phyloP scores from a whole-genome alignment of 768 basidiomycete species.

The Chalciporus piperatus region DNA sequence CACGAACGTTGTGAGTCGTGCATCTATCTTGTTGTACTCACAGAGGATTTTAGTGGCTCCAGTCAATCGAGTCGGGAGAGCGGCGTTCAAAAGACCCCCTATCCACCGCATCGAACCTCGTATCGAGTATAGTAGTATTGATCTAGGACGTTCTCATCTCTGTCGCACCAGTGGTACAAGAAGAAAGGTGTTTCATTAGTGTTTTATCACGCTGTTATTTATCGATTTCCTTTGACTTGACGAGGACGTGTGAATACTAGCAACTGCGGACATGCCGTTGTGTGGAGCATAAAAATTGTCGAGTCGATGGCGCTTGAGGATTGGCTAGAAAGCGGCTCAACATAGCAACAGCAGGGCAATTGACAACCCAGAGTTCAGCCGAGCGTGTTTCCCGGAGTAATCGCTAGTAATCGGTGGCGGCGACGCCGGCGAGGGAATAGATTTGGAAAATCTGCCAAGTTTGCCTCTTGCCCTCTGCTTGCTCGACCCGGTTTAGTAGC shows the following conservation, averaged over 20 bases:
- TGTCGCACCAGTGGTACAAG: no score
- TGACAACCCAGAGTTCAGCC: neutral
- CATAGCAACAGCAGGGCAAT: neutral
- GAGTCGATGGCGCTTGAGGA: constrained; percentile 1
- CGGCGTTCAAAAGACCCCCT: no score
- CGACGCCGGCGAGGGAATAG: neutral
- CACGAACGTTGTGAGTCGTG: no score
- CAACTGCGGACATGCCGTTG: neutral
- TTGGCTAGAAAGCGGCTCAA: no score
- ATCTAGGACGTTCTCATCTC: no score
- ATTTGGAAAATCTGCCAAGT: constrained; percentile 6
- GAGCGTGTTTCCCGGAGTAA: neutral
- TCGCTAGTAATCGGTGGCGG: neutral
- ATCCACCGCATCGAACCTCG: no score
- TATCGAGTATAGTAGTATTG: no score
- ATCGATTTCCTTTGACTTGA: constrained; percentile 16
- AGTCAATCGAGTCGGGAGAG: no score
- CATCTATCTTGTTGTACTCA: no score
- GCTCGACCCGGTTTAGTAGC: constrained; percentile 12
- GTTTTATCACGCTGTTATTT: constrained; percentile 53
- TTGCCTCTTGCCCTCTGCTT: neutral
- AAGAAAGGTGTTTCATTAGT: no score
- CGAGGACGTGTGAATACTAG: neutral
- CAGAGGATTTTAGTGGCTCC: no score
- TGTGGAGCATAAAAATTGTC: constrained; percentile 3